These are phyloP conservation scores for Musa itinerans DNA, from an alignment of 176 grass and related monocot species.

Conservation along the genomic window DNA sequence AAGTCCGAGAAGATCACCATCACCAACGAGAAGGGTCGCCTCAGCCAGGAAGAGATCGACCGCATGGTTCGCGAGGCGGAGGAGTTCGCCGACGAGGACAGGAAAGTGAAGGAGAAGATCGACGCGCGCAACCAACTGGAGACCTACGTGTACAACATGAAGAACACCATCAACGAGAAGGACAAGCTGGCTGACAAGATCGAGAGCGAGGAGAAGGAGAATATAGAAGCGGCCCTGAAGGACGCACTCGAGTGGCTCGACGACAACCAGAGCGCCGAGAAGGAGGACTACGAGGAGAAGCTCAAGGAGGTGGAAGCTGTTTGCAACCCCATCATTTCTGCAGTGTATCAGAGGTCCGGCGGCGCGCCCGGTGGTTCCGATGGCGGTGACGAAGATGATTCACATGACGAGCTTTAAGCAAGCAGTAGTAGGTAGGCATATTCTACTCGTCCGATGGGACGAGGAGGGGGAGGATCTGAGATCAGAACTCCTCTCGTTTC, in stretches of 20 bases:
- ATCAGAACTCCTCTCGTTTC: not conserved
- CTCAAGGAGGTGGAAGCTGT: constrained; percentile 49
- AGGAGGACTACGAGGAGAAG: constrained; percentile 50
- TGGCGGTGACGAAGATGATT: constrained; percentile 20
- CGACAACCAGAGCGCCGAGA: constrained; percentile 46
- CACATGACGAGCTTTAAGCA: constrained; percentile 37
- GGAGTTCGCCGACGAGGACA: constrained; percentile 48
- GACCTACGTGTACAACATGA: constrained; percentile 55
- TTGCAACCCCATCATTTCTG: constrained; percentile 41
- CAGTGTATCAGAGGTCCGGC: constrained; percentile 45
- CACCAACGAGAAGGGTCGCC: constrained; percentile 45
- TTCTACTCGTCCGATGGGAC: not conserved
- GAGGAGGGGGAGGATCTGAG: not conserved
- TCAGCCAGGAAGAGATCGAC: constrained; percentile 46
- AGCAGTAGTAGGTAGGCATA: not conserved
- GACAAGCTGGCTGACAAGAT: constrained; percentile 44
- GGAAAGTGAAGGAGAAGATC: constrained; percentile 40
- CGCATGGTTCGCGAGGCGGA: constrained; percentile 45
- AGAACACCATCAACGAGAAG: constrained; percentile 37
- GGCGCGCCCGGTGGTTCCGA: constrained; percentile 30
- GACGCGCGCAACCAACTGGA: constrained; percentile 43
- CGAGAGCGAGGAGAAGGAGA: constrained; percentile 47
- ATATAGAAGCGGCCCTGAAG: constrained; percentile 36
- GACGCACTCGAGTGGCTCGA: constrained; percentile 49
- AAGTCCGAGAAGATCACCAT: constrained; percentile 54